Evolutionary conservation across 2,329 filamentous ascomycete species (phyloP).

Genomic region (Aspergillaceae sp.): DNA sequence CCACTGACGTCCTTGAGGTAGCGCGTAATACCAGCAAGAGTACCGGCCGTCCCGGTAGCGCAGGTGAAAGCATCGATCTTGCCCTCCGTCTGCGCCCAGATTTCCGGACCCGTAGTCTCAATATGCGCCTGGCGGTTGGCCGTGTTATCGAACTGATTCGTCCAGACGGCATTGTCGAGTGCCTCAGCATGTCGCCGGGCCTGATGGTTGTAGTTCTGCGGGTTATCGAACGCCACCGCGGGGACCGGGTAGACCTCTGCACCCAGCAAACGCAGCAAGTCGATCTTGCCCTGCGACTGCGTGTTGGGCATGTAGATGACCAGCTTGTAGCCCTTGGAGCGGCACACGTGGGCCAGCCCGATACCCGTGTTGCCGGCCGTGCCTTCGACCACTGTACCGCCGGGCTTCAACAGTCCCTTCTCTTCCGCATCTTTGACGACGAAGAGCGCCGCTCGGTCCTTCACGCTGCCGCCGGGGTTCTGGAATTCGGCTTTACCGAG

Average conservation of each 20-base stretch:
- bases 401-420: conserved; percentile 68
- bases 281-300: conserved; percentile 95
- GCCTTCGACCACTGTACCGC: conserved; percentile 92
- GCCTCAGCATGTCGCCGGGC: conserved; percentile 79
- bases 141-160: conserved; percentile 96
- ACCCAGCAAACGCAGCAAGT: conserved; percentile 79
- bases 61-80: conserved; percentile 91
- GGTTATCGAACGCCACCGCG: conserved; percentile 90
- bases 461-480: conserved; percentile 93
- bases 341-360: conserved; percentile 91
- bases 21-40: conserved; percentile 76
- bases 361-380: conserved; percentile 98
- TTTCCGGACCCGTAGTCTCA: conserved; percentile 94
- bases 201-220: conserved; percentile 96
- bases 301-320: conserved; percentile 99
- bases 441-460: conserved; percentile 91
- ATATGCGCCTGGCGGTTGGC: conserved; percentile 91
- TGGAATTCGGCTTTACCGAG: conserved; percentile 98
- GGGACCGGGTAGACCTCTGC: conserved; percentile 95
- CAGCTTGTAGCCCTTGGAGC: conserved; percentile 81
- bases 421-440: conserved; percentile 92
- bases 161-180: conserved; percentile 88
- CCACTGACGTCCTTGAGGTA: conserved; percentile 77
- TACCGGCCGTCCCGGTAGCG: conserved; percentile 86
- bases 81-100: conserved; percentile 85